Evolutionary conservation across 495 filamentous ascomycete species (phyloP).

Genomic region (Talaromyces wortmannii): DNA sequence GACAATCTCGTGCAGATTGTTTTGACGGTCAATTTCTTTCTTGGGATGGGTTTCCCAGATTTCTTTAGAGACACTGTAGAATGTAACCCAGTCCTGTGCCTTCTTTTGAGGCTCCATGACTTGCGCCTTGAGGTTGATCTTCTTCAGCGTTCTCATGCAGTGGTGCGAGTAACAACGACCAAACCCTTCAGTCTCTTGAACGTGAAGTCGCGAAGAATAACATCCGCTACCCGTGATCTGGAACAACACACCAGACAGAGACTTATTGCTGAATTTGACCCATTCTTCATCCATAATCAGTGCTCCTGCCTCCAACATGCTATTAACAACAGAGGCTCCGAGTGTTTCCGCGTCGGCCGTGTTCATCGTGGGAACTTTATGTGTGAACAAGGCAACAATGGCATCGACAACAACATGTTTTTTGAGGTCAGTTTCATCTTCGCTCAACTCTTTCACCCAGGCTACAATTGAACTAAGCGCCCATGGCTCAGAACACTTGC

Average conservation of each 20-base stretch:
- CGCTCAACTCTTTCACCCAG: slow-evolving; percentile 84
- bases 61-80: slow-evolving; percentile 80
- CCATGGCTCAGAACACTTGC: slow-evolving; percentile 85
- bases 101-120: slow-evolving; percentile 62
- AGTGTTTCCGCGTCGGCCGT: slow-evolving; percentile 92
- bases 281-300: slow-evolving; percentile 92
- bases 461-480: slow-evolving; percentile 78
- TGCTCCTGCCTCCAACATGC: slow-evolving; percentile 74
- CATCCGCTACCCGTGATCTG: slow-evolving; percentile 92
- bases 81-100: slow-evolving; percentile 81
- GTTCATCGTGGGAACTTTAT: slow-evolving; percentile 98
- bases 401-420: slow-evolving; percentile 77
- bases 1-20: slow-evolving; percentile 93
- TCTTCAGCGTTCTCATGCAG: slow-evolving; percentile 90
- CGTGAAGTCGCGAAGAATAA: slow-evolving; percentile 79
- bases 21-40: slow-evolving; percentile 91
- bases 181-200: slow-evolving; percentile 51
- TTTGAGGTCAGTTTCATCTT: slow-evolving; percentile 77
- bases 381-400: slow-evolving; percentile 83
- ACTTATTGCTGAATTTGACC: slow-evolving; percentile 80
- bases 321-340: slow-evolving; percentile 66
- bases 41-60: slow-evolving; percentile 58
- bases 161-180: slow-evolving; percentile 91
- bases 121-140: slow-evolving; percentile 75
- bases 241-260: slow-evolving; percentile 80